Conservation (phyloP, 2,329 filamentous ascomycete genomes). For the Aspergillus fumigatus region DNA sequence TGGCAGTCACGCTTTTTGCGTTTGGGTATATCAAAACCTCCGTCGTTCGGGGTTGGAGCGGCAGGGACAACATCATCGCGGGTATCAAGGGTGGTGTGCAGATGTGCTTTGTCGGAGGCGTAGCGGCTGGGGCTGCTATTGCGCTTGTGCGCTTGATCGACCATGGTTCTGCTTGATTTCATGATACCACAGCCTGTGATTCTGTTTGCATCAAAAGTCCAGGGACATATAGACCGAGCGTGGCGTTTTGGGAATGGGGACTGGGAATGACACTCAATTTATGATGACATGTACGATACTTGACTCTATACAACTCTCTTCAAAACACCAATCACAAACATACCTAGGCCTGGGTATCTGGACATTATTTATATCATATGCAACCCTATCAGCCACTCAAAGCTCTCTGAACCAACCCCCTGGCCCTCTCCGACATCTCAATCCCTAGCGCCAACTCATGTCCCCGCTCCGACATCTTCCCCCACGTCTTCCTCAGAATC, state of each 20-base stretch:
- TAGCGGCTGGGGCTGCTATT: conserved; percentile 64
- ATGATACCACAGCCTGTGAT: conserved; percentile 1
- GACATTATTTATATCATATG: not conserved
- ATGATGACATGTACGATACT: not conserved
- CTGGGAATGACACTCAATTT: not conserved
- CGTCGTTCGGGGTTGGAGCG: conserved; percentile 43
- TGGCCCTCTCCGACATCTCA: conserved; percentile 59
- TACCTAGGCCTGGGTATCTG: not conserved
- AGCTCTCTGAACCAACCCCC: conserved; percentile 60
- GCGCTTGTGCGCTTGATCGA: conserved; percentile 57
- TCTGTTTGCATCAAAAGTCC: not conserved
- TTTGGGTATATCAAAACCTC: conserved; percentile 45
- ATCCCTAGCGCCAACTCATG: conserved; percentile 62
- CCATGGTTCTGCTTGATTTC: conserved; percentile 11
- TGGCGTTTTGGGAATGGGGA: not conserved
- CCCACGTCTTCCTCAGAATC: conserved; percentile 71
- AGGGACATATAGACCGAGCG: not conserved
- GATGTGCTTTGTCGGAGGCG: conserved; percentile 60
- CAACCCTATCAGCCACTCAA: conserved; percentile 38
- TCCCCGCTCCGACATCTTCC: conserved; percentile 65
- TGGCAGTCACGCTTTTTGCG: conserved; percentile 37
- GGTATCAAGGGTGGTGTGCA: conserved; percentile 58
- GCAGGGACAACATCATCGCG: conserved; percentile 45
- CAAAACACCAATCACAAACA: not conserved
- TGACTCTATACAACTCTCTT: not conserved